Evolutionary conservation across 164 flowering plant genomes (phyloP).

Genomic region (Vitis labrusca): DNA sequence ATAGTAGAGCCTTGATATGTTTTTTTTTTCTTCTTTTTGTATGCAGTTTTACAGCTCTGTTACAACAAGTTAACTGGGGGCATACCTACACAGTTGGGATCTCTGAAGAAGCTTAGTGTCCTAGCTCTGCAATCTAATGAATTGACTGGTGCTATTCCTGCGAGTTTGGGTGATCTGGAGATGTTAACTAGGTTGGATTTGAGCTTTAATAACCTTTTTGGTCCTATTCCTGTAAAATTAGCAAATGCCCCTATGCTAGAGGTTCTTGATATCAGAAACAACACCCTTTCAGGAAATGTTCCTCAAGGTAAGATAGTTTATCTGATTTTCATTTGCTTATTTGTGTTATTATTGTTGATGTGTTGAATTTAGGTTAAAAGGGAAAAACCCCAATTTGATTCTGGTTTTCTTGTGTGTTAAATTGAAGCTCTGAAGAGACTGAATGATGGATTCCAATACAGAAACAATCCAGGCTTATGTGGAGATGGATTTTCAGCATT

Average conservation of each 20-base stretch:
- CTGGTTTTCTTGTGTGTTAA: conserved; percentile 4
- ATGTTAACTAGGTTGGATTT: conserved; percentile 72
- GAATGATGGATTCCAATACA: conserved; percentile 60
- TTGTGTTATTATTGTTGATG: not conserved
- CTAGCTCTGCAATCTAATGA: conserved; percentile 73
- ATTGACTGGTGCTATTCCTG: conserved; percentile 84
- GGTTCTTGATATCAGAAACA: conserved; percentile 74
- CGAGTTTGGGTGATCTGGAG: conserved; percentile 70
- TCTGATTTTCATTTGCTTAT: not conserved
- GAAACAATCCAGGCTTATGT: conserved; percentile 67
- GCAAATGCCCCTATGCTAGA: conserved; percentile 54
- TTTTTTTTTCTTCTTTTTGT: not conserved
- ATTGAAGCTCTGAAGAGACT: conserved; percentile 71
- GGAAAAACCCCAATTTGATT: not conserved
- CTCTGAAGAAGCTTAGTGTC: conserved; percentile 67
- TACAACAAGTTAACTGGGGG: conserved; percentile 78
- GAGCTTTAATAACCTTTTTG: conserved; percentile 79
- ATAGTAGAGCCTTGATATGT: not conserved
- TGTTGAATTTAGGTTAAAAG: not conserved
- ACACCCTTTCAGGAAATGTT: conserved; percentile 83
- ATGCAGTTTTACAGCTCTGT: conserved; percentile 88
- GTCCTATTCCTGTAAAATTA: conserved; percentile 70
- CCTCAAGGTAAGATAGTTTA: conserved; percentile 56
- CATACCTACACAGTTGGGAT: conserved; percentile 77
- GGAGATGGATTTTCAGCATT: conserved; percentile 62